Evolutionary conservation across 1,284 basidiomycete species (phyloP), one percentile per base, ranked within the genome.

Genomic region (Peniophora sp.): DNA sequence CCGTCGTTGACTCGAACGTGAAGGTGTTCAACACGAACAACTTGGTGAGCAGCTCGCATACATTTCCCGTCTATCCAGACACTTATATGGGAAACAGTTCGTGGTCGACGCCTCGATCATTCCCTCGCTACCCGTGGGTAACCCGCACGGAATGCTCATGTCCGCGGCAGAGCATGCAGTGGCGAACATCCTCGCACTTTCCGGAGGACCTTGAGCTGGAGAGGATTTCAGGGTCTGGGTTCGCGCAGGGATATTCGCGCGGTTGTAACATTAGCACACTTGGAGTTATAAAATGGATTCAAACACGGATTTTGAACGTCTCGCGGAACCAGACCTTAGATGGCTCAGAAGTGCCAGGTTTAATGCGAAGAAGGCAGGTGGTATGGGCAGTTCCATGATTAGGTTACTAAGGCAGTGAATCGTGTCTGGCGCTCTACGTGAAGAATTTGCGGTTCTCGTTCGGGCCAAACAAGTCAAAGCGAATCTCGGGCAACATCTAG

Each of bases 401-500:
- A 41, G 38, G 38, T 8, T 20, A 41, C 16, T 10, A 10, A 41
- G 19, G n/a, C 16, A n/a, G 16, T n/a, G 38, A 41, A 8, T 41
- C 38, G 16, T n/a, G n/a, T n/a, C n/a, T n/a, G n/a, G n/a, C n/a
- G n/a, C 6, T 41, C n/a, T 41, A 41, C 62, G 78, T 84, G 69
- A 82, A 88, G 75, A 92, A 92, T 66, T 90, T 92, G 64, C 91
- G 81, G 72, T 92, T 94, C 63, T 81, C 77, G 65, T 94, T 94
- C 43, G 78, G 69, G 36, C 92, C 92, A 60, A 94, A 96, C 44
- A 96, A 73, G 60, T 92, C 85, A 58, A 74, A 77, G 59, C 93
- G 77, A 59, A 96, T 89, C 70, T 95, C 92, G 1, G 92, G 93
- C 41, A 96, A 73, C 93, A 95, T 95, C 89, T 93, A 54, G 2